These are phyloP conservation scores for Astrothelium subdiscretum DNA, from an alignment of 495 filamentous ascomycete species.

Conservation along the genomic window DNA sequence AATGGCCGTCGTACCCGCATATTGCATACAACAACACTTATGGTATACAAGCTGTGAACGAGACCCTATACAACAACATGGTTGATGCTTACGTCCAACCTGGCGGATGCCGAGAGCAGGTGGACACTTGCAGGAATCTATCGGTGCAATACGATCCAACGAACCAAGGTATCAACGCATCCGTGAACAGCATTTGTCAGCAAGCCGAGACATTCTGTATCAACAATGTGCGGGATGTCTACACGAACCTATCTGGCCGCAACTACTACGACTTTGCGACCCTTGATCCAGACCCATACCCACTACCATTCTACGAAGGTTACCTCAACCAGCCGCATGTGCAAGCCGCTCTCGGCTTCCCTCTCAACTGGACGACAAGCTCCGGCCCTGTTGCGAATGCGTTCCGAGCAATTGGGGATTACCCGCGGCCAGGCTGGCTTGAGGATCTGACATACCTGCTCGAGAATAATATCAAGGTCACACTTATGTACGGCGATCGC, in stretches of 20 bases:
- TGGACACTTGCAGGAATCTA: constrained; percentile 38
- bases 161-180: constrained; percentile 32
- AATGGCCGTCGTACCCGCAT: constrained; percentile 28
- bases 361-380: constrained; percentile 20
- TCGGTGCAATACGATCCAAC: constrained; percentile 33
- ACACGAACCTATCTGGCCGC: constrained; percentile 19
- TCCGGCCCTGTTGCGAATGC: constrained; percentile 17
- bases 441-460: constrained; percentile 41
- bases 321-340: constrained; percentile 20
- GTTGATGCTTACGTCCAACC: constrained; percentile 32
- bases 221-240: constrained; percentile 36
- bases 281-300: constrained; percentile 14
- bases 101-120: constrained; percentile 42
- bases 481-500: constrained; percentile 33
- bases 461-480: constrained; percentile 31
- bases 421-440: constrained; percentile 37
- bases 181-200: constrained; percentile 40
- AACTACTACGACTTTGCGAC: constrained; percentile 20
- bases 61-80: constrained; percentile 25
- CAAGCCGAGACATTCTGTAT: constrained; percentile 24
- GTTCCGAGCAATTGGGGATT: constrained; percentile 32
- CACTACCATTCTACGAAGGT: constrained; percentile 14
- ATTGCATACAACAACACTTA: constrained; percentile 37
- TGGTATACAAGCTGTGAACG: constrained; percentile 29
- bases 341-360: constrained; percentile 17